Conservation (phyloP, 192 early-diverging fungal species). For the Bifiguratus adelaidae region DNA sequence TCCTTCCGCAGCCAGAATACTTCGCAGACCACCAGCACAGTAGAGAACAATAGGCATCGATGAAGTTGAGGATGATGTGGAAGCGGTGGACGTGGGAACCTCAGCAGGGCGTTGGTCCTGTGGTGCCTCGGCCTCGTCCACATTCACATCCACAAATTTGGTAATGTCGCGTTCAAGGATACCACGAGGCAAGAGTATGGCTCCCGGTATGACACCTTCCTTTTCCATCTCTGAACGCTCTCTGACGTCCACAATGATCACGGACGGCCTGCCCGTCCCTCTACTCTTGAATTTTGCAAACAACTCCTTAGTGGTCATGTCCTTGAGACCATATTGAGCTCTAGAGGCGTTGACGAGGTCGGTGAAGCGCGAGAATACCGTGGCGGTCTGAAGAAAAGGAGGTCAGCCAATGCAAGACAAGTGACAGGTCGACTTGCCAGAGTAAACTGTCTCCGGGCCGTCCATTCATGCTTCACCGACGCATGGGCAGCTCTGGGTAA, state of each 20-base stretch:
- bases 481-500: too few species aligned
- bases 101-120: too few species aligned
- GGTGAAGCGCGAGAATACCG: not conserved
- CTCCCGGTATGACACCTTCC: slow-evolving; percentile 30
- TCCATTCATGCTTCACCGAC: too few species aligned
- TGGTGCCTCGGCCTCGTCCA: too few species aligned
- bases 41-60: slow-evolving; percentile 38
- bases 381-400: not conserved
- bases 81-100: too few species aligned
- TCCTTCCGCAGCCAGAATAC: slow-evolving; percentile 35
- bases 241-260: slow-evolving; percentile 33
- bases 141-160: slow-evolving; percentile 25
- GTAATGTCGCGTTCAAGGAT: slow-evolving; percentile 33
- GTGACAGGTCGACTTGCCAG: too few species aligned
- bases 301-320: slow-evolving; percentile 8
- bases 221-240: slow-evolving; percentile 30
- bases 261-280: not conserved
- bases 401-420: too few species aligned
- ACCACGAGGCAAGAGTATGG: slow-evolving; percentile 31
- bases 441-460: too few species aligned
- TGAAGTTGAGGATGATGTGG: too few species aligned
- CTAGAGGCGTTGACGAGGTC: slow-evolving; percentile 10
- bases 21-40: slow-evolving; percentile 41
- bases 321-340: not conserved
- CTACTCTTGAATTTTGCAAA: not conserved